Evolutionary conservation across 2,329 filamentous ascomycete species (phyloP), one percentile per base, ranked within the genome.

Genomic region (Atkinsonella hypoxylon): DNA sequence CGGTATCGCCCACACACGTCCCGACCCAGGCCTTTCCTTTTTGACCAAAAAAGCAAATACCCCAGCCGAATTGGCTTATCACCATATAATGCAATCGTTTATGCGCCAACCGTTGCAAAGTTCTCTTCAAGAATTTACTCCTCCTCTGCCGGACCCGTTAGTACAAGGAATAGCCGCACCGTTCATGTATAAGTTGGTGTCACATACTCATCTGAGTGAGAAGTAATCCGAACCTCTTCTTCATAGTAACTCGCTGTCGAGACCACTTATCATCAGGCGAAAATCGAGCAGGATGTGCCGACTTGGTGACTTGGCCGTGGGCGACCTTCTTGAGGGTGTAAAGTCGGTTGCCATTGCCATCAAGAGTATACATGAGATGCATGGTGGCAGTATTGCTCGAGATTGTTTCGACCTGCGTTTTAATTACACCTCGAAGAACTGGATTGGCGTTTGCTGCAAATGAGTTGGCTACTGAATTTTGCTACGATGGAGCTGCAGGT

Each of bases 261-360:
- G 89, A 95, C 79, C 94, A 97, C 78, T 96, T 95, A 78, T 98
- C 93, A 72, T 98, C 93, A 56, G 93, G 93, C 45, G 89, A 95
- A 77, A 97, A 98, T 60, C 93, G 81, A 42, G 93, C 93, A 45
- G 93, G 91, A 74, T 97, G 91, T 51, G 93, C 93, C 49, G 87
- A 93, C 78, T 95, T 95, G 68, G 91, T 95, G 64, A 96, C 88
- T 66, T 89, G 81, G 64, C 86, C 85, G 61, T 82, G 77, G 61
- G 78, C 74, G 59, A 94, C 81, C 76, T 97, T 96, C 74, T 96
- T 91, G 58, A 97, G 82, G 45, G 93, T 97, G 79, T 97, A 98
- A 63, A 85, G 73, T 68, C 91, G 89, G 76, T 89, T 91, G 77
- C 91, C 90, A 55, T 79, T 74, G 60, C 78, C 69, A 70, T 89